Base-by-base conservation (phyloP, 176 grass and related monocot genomes). In the Dactylis glomerata region DNA sequence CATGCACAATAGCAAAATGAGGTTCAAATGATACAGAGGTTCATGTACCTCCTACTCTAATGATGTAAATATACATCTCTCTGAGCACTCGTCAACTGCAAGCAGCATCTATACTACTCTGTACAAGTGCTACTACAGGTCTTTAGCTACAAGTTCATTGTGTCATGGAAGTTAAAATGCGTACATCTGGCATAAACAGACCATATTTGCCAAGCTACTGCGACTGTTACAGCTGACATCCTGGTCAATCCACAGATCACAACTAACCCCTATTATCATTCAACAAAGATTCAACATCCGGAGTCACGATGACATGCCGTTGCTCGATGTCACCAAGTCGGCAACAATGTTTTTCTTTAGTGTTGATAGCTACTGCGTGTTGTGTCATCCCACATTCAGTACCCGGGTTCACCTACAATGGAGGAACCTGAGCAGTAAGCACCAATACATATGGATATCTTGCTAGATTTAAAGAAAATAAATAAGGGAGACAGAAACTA, bases 321-420 rank as follows among this genome's bases (percentile, higher is more conserved):
- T 65, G 83, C 56, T 89, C 75, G 14, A 94, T 81, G n/a, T 94
- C 89, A 23, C 92, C 95, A 40, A 97, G 75, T 36, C 76, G 28
- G 67, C 86, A 92, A 20, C 85, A 88, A 23, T 86, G 95, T 42
- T 85, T 90, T 57, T 86, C 62, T 84, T 40, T 87, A 32, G 78
- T 81, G 58, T 97, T 97, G 42, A 91, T 57, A 30, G 81, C 95
- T 64, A 86, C 95, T 20, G 49, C 90, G 62, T 88, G 80, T 33
- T 94, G 90, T n/a, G 47, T 10, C 80, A 92, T 92, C 23, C 44
- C 64, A 57, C 40, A 82, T 19, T 89, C 81, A 38, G 49, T 27
- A 51, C 95, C 92, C 19, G 90, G 81, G 84, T 79, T 83, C 64
- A 97, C 84, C 95, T 97, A 88, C 77, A 59, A 73, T 7, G 9